Evolutionary conservation across 768 basidiomycete species (phyloP).

Genomic region (Strobilomyces confusus): DNA sequence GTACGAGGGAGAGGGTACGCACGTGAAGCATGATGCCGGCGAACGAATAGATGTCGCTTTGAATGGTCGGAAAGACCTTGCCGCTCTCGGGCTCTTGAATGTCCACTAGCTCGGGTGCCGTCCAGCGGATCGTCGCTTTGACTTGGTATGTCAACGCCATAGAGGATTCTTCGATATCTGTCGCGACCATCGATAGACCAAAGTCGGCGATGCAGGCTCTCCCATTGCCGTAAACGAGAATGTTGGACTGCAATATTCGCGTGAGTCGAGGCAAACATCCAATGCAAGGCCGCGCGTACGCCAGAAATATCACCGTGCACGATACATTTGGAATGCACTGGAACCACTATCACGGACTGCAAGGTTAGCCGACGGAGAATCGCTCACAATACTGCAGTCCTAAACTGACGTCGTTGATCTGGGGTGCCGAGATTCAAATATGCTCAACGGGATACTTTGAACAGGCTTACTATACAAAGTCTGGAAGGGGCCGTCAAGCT

Average conservation of each 20-base stretch:
- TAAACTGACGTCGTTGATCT: constrained; percentile 27
- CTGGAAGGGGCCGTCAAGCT: constrained; percentile 11
- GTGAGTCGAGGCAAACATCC: background rate
- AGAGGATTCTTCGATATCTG: constrained; percentile 31
- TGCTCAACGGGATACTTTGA: background rate
- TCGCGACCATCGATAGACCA: constrained; percentile 40
- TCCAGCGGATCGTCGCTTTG: constrained; percentile 46
- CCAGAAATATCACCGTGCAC: constrained; percentile 31
- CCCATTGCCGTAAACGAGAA: constrained; percentile 40
- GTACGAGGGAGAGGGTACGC: background rate
- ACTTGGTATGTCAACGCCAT: constrained; percentile 29
- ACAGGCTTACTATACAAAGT: constrained; percentile 14
- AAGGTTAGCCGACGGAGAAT: background rate
- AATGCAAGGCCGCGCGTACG: constrained; percentile 5
- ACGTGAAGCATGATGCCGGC: constrained; percentile 25
- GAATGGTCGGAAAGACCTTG: constrained; percentile 14
- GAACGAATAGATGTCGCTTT: constrained; percentile 38
- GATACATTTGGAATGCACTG: constrained; percentile 20
- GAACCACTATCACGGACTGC: background rate
- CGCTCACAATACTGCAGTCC: constrained; percentile 26
- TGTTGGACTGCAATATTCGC: constrained; percentile 33
- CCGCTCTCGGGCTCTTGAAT: background rate
- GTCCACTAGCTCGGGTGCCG: constrained; percentile 40
- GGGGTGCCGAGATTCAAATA: background rate
- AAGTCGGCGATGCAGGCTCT: constrained; percentile 45